phyloP scores from a whole-genome alignment of 2,329 filamentous ascomycete species.

The Xylariaceae sp. region DNA sequence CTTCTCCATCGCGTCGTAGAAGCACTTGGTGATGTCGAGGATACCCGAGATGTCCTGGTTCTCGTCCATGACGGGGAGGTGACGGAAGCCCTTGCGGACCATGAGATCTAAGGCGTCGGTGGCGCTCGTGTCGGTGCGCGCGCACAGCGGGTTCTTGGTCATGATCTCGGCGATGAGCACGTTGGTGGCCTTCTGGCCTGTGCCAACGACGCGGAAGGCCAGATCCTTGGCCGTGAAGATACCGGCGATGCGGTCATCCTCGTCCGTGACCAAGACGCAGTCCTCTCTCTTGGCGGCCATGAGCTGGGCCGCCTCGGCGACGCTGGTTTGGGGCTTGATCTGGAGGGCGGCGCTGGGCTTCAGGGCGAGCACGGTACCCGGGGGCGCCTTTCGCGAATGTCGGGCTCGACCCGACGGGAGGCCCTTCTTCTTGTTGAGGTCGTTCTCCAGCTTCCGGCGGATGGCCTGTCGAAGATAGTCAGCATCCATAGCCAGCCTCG shows the following conservation, averaged over 20 bases:
- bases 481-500: slow-evolving; percentile 21
- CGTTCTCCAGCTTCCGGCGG: slow-evolving; percentile 90
- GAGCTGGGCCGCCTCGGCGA: slow-evolving; percentile 91
- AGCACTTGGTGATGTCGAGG: slow-evolving; percentile 97
- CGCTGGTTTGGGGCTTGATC: slow-evolving; percentile 91
- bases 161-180: slow-evolving; percentile 97
- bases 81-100: slow-evolving; percentile 96
- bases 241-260: slow-evolving; percentile 94
- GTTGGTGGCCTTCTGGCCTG: slow-evolving; percentile 78
- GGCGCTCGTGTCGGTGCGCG: slow-evolving; percentile 93
- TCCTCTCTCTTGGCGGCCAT: slow-evolving; percentile 99
- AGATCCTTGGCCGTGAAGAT: slow-evolving; percentile 99
- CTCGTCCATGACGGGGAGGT: slow-evolving; percentile 98
- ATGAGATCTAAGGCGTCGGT: slow-evolving; percentile 96
- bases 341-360: slow-evolving; percentile 94
- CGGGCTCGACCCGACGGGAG: slow-evolving; percentile 63
- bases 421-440: slow-evolving; percentile 95
- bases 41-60: slow-evolving; percentile 99
- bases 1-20: slow-evolving; percentile 99
- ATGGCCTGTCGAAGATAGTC: slow-evolving; percentile 62
- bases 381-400: slow-evolving; percentile 85
- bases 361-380: slow-evolving; percentile 89
- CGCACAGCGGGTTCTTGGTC: slow-evolving; percentile 98
- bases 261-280: slow-evolving; percentile 94
- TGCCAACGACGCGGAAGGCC: slow-evolving; percentile 91